These are phyloP conservation scores for Cichorium intybus DNA, from an alignment of 140 eudicot species.

Conservation along the genomic window DNA sequence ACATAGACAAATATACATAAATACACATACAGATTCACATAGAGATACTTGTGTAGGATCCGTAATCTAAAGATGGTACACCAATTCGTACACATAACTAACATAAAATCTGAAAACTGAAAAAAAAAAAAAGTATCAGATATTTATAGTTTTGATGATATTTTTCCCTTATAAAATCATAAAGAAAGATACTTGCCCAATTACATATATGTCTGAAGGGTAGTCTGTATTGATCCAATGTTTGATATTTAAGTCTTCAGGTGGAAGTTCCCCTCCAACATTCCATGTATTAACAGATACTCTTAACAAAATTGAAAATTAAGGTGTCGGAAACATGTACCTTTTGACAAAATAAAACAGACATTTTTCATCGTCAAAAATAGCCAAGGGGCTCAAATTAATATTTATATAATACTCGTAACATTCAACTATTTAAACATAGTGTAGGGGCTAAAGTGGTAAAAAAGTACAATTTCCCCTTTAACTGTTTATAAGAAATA, in stretches of 20 bases:
- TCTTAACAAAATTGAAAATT: conserved; percentile 29
- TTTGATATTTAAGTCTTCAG: conserved; percentile 65
- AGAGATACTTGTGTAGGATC: too few species aligned
- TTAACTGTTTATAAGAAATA: conserved; percentile 7
- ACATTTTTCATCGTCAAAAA: neutral
- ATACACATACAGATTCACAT: too few species aligned
- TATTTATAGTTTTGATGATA: neutral
- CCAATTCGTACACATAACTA: too few species aligned
- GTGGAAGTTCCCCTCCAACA: conserved; percentile 82
- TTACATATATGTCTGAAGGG: conserved; percentile 87
- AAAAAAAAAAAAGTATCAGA: neutral
- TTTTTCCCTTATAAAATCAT: neutral
- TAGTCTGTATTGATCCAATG: conserved; percentile 61
- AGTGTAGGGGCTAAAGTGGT: neutral
- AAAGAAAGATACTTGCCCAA: conserved; percentile 51
- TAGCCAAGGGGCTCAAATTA: neutral
- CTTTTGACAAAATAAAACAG: too few species aligned
- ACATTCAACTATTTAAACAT: neutral
- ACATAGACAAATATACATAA: too few species aligned
- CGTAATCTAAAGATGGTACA: too few species aligned
- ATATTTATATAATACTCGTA: neutral
- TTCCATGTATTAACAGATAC: conserved; percentile 89
- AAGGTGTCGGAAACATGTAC: too few species aligned
- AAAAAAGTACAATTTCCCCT: conserved; percentile 2
- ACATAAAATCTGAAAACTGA: conserved; percentile 79